Conservation (phyloP, 78 protist genomes). For the Cavenderia fasciculata region DNA sequence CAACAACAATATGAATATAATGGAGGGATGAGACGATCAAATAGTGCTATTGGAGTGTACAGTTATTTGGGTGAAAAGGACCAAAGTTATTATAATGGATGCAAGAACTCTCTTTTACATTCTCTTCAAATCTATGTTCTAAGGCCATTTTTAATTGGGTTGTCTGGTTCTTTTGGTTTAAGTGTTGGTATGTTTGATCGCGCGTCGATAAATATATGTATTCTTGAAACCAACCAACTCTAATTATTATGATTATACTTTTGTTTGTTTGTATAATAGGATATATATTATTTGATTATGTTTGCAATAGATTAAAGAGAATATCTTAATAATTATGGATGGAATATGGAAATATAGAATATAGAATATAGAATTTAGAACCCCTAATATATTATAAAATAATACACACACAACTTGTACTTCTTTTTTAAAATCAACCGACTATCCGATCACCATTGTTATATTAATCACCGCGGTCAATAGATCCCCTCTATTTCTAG, state of each 20-base stretch:
- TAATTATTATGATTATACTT: neutral
- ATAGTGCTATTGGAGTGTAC: too few relatives aligned
- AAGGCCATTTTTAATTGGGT: conserved; percentile 59
- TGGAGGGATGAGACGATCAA: too few relatives aligned
- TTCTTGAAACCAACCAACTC: neutral
- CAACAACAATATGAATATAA: conserved; percentile 1
- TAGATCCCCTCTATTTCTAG: too few relatives aligned
- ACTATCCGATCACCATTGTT: too few relatives aligned
- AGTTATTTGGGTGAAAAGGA: neutral
- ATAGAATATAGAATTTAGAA: too few relatives aligned
- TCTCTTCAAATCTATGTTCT: conserved; percentile 32
- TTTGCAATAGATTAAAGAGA: conserved; percentile 24
- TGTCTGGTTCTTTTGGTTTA: conserved; percentile 66
- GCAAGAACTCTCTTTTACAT: neutral
- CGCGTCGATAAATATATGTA: neutral
- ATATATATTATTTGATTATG: conserved; percentile 49
- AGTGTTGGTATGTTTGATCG: conserved; percentile 56
- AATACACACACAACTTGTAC: too few relatives aligned
- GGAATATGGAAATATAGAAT: neutral
- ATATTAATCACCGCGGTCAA: too few relatives aligned
- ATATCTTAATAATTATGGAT: neutral
- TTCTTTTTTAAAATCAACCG: too few relatives aligned
- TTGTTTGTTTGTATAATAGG: neutral
- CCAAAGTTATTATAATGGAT: too few relatives aligned
- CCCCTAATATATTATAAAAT: too few relatives aligned